Base-by-base conservation (phyloP, 2,329 filamentous ascomycete species). In the Aureobasidium pullulans region DNA sequence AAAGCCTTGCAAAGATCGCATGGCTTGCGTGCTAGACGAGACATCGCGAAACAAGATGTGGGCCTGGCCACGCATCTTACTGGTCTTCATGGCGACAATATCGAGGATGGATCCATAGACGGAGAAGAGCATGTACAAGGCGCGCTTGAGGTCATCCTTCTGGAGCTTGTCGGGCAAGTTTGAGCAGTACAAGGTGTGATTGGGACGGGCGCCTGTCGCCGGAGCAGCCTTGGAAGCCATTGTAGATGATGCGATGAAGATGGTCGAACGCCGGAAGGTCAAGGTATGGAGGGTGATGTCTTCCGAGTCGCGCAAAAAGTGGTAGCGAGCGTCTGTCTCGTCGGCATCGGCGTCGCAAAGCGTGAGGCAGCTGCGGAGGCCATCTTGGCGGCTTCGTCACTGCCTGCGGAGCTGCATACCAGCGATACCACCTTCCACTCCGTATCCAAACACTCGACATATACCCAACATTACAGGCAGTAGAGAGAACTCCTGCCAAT, bases 51-150 rank as follows among this genome's bases (percentile, higher is more conserved):
- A 97, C 13, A 94, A 88, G 62, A 99, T 79, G 69, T 97, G 94
- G 62, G 94, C 94, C 75, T 99, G 94, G 3, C 94, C 94, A 52
- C 94, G 87, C 92, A 97, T 96, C 76, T 90, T 90, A 72, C 81
- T 81, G 1, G 90, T 96, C 77, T 91, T 95, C 66, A 96, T 79
- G 32, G 90, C 89, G 50, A 96, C 88, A 19, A 99, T 84, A 71
- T 99, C 94, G 61, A 99, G 83, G 15, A 99, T 88, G 0, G 90
- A 85, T 42, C 94, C 94, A 71, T 96, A 96, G 13, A 91, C 96
- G 10, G 91, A 90, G 73, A 97, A 97, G 11, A 97, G 82, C 73
- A 91, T 89, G 76, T 99, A 99, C 32, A 99, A 81, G 5, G 88
- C 87, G 47, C 90, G 87, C 68, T 91, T 86, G 43, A 99, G 77